Conservation (phyloP, 106 monocot genomes). For the Acorus calamus region DNA sequence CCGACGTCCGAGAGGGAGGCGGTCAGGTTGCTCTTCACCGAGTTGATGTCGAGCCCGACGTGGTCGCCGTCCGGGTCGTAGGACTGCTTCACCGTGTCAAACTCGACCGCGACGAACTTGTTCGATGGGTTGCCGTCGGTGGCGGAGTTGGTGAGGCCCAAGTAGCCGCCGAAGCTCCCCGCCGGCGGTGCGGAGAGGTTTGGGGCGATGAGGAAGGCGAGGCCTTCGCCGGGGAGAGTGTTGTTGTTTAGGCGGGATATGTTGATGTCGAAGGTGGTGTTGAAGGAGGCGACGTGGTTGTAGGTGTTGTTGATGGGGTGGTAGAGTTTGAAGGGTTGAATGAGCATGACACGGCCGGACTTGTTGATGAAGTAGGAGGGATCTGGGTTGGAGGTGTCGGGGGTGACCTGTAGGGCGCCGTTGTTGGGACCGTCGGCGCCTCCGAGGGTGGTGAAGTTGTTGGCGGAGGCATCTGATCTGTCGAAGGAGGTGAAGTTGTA, state of each 20-base stretch:
- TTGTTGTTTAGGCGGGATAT: conserved; percentile 15
- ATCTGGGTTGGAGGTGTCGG: conserved; percentile 9
- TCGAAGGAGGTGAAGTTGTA: conserved; percentile 9
- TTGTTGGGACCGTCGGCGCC: background rate
- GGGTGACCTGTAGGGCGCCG: conserved; percentile 43
- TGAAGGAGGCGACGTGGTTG: conserved; percentile 47
- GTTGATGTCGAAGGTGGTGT: conserved; percentile 52
- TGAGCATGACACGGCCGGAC: conserved; percentile 36
- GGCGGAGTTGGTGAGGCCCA: conserved; percentile 68
- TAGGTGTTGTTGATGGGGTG: background rate
- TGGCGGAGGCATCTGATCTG: background rate
- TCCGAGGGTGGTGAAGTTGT: background rate
- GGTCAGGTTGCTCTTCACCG: too few relatives aligned
- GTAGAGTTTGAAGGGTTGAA: conserved; percentile 26
- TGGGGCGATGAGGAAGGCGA: conserved; percentile 56
- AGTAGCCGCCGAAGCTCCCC: conserved; percentile 46
- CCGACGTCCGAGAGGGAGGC: too few relatives aligned
- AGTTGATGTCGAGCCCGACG: too few relatives aligned
- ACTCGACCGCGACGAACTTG: conserved; percentile 63
- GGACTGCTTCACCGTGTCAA: conserved; percentile 36
- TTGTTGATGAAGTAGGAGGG: conserved; percentile 21
- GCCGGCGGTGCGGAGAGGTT: conserved; percentile 13
- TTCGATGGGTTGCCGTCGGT: conserved; percentile 36
- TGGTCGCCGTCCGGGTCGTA: too few relatives aligned
- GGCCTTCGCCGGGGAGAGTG: conserved; percentile 37